Evolutionary conservation across 2,329 filamentous ascomycete genomes (phyloP), one percentile per base, ranked within the genome.

Genomic region (Teratosphaeria gauchensis): DNA sequence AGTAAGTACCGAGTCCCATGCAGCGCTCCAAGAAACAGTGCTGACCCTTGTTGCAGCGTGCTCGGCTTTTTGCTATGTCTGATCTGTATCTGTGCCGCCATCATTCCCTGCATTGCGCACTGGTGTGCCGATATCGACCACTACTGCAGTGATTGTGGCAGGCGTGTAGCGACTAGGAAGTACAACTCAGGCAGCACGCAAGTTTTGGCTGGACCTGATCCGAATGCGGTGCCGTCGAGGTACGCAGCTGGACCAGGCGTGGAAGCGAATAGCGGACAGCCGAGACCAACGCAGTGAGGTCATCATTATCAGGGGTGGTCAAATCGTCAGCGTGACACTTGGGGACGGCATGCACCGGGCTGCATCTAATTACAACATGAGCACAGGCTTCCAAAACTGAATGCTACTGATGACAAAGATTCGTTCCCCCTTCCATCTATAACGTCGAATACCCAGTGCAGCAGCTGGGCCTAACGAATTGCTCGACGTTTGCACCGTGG

Each of bases 61-160:
- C 55, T 53, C n/a, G 60, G 58, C 28, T 28, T 58, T 32, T 38
- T 62, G 42, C 31, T 55, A n/a, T 58, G 60, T 16, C 55, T 59
- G 35, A 33, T 62, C 38, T 62, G 60, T 51, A 58, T 62, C 33
- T 62, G 60, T 30, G 55, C 59, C 28, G 53, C 60, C 28, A 56
- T 55, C 35, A 33, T 62, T 2, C 60, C 60, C 8, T 62, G 60
- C 56, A 57, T 62, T 8, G 42, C 38, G 16, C 51, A 58, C 35
- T 59, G 56, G 53, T 57, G 54, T 48, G 42, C 35, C 51, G 55
- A 62, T 28, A 54, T 56, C 53, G 58, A 62, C 33, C 60, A 62
- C 19, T 60, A 56, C 48, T 62, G 60, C 32, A 33, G 32, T 12
- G 55, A 57, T 12, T 62, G 60, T 30, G 53, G 53, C 46, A 53